phyloP scores from a whole-genome alignment of 352 stramenopile species.

The Phytophthora hybrid region DNA sequence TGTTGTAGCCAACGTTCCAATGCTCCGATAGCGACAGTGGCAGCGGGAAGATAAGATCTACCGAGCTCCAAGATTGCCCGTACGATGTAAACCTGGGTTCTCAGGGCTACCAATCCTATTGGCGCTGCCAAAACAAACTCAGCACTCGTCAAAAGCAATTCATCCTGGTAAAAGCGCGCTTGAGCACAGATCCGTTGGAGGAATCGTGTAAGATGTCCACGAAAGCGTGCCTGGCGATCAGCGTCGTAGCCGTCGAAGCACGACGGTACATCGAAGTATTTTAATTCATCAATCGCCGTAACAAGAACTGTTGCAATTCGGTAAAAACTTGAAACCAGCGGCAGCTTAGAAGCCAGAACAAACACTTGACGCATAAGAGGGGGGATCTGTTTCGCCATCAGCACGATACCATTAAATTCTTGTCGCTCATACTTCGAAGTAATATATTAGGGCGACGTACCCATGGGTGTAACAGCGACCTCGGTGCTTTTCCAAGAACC shows the following conservation, averaged over 20 bases:
- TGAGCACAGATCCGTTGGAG: conserved; percentile 51
- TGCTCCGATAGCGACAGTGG: conserved; percentile 57
- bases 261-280: conserved; percentile 33
- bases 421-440: background rate
- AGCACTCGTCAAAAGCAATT: conserved; percentile 68
- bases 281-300: conserved; percentile 32
- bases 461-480: conserved; percentile 47
- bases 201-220: conserved; percentile 54
- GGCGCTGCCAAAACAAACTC: conserved; percentile 72
- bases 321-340: conserved; percentile 72
- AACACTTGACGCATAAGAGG: conserved; percentile 49
- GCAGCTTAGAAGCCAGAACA: conserved; percentile 35
- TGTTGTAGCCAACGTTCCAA: conserved; percentile 67
- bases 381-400: conserved; percentile 37
- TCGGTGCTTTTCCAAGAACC: conserved; percentile 47
- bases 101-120: conserved; percentile 41
- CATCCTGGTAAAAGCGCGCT: conserved; percentile 80
- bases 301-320: conserved; percentile 60
- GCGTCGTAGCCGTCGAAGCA: background rate
- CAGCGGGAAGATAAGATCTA: conserved; percentile 67
- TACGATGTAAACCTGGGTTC: conserved; percentile 46
- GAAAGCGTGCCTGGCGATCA: conserved; percentile 14
- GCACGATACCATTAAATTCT: conserved; percentile 9
- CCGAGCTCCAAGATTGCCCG: conserved; percentile 67
- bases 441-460: conserved; percentile 40